These are phyloP conservation scores for Sordariomycetes sp. DNA, from an alignment of 2,329 filamentous ascomycete genomes.

Conservation along the genomic window DNA sequence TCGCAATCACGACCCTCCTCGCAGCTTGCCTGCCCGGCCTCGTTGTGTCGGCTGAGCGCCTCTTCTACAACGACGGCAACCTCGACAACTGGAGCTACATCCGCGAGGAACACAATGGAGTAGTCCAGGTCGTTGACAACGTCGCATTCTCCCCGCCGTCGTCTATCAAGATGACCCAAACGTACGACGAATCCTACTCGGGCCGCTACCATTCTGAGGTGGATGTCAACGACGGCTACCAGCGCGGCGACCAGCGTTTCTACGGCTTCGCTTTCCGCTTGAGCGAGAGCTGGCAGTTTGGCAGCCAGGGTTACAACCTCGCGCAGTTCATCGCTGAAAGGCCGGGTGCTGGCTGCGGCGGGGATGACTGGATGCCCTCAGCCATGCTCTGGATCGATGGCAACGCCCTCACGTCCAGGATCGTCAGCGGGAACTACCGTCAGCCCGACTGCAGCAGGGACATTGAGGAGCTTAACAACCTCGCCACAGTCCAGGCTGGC, in stretches of 20 bases:
- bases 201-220: conserved; percentile 41
- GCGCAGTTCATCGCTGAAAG: conserved; percentile 44
- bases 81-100: conserved; percentile 28
- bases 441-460: conserved; percentile 14
- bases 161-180: conserved; percentile 35
- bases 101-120: conserved; percentile 30
- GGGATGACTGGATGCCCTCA: conserved; percentile 36
- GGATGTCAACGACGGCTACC: conserved; percentile 31
- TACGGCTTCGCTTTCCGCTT: conserved; percentile 44
- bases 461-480: conserved; percentile 12
- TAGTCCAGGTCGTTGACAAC: conserved; percentile 29
- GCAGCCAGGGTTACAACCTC: conserved; percentile 33
- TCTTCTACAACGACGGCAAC: conserved; percentile 32
- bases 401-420: conserved; percentile 29
- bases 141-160: conserved; percentile 25
- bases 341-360: conserved; percentile 26
- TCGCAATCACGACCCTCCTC: conserved; percentile 6
- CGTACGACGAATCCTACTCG: conserved; percentile 27
- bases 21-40: conserved; percentile 9
- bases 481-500: conserved; percentile 29
- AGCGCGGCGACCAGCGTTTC: conserved; percentile 32
- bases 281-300: conserved; percentile 33
- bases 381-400: conserved; percentile 37
- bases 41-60: conserved; percentile 22
- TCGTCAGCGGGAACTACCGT: conserved; percentile 17